Evolutionary conservation across 768 basidiomycete genomes (phyloP).

Genomic region (Tylopilus plumbeoviolaceoides): DNA sequence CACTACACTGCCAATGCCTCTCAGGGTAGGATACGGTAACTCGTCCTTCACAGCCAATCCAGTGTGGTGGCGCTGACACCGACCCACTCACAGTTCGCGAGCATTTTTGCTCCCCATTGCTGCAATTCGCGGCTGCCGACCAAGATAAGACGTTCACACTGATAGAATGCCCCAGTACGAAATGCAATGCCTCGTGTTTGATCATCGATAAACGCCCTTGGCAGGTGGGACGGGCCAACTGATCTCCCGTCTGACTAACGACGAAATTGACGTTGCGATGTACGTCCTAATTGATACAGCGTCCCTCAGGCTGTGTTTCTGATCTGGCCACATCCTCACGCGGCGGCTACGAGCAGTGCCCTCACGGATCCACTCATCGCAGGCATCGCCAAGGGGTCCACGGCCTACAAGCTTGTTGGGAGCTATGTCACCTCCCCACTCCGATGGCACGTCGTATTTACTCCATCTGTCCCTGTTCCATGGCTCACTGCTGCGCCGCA

Average conservation of each 20-base stretch:
- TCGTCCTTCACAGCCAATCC: not conserved
- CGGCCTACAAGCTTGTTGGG: constrained; percentile 86
- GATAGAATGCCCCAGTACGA: constrained; percentile 83
- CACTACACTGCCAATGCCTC: constrained; percentile 19
- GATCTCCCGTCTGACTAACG: constrained; percentile 66
- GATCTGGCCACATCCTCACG: not conserved
- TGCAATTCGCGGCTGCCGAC: constrained; percentile 77
- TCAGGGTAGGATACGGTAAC: constrained; percentile 33
- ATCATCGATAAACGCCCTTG: constrained; percentile 20
- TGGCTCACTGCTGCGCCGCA: constrained; percentile 19
- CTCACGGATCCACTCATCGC: constrained; percentile 90
- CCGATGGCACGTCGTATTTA: constrained; percentile 56
- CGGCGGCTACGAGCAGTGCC: constrained; percentile 46
- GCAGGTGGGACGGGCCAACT: constrained; percentile 84
- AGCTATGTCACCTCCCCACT: constrained; percentile 88
- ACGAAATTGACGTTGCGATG: constrained; percentile 84
- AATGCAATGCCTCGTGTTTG: not conserved
- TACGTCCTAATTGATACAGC: too few relatives aligned
- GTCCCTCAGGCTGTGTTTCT: not conserved
- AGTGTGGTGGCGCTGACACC: constrained; percentile 4
- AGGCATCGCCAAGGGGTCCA: constrained; percentile 86
- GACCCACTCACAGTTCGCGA: constrained; percentile 55
- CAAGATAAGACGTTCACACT: constrained; percentile 70
- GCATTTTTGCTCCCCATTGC: constrained; percentile 89
- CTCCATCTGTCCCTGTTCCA: not conserved